Percentiles rank a stretch among this genome's conserved stretches.
phyloP scores from a whole-genome alignment of 495 filamentous ascomycete genomes.

The Tricharina praecox region DNA sequence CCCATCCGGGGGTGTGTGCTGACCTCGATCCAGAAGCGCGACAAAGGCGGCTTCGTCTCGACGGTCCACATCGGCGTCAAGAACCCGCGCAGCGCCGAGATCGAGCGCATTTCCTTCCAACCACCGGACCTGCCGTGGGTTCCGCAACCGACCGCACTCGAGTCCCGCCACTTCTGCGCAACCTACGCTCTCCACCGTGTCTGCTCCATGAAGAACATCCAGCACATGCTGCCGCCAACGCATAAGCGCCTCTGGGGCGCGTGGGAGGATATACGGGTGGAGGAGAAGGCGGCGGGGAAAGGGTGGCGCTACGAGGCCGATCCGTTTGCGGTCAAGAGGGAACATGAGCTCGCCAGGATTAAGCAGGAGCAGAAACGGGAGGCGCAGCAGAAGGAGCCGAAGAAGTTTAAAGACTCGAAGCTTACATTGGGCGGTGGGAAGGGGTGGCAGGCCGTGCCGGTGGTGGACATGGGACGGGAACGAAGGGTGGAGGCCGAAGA shows the following conservation, averaged over 20 bases:
- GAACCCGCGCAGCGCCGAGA: conserved; percentile 70
- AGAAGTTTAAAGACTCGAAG: neutral
- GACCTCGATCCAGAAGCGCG: neutral
- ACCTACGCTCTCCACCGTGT: conserved; percentile 81
- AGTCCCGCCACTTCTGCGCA: conserved; percentile 83
- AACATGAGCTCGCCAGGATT: conserved; percentile 58
- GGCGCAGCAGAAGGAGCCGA: conserved; percentile 11
- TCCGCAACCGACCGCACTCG: conserved; percentile 58
- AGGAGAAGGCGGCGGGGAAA: conserved; percentile 56
- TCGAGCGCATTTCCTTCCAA: conserved; percentile 36
- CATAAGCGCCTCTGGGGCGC: conserved; percentile 72
- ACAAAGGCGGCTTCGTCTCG: conserved; percentile 44
- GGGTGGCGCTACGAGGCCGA: conserved; percentile 94
- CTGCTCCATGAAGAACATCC: conserved; percentile 81
- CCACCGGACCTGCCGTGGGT: conserved; percentile 57
- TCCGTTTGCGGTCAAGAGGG: conserved; percentile 63
- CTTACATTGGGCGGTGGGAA: conserved; percentile 30
- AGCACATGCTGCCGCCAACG: conserved; percentile 82
- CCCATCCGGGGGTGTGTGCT: no score
- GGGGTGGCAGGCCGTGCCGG: conserved; percentile 71
- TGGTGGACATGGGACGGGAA: conserved; percentile 76
- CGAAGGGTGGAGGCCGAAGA: conserved; percentile 62
- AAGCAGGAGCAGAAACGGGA: conserved; percentile 43
- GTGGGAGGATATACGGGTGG: conserved; percentile 60
- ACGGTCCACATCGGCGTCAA: conserved; percentile 59